Evolutionary conservation across 139 green algal species (phyloP).

Genomic region (Bryopsis sp.): DNA sequence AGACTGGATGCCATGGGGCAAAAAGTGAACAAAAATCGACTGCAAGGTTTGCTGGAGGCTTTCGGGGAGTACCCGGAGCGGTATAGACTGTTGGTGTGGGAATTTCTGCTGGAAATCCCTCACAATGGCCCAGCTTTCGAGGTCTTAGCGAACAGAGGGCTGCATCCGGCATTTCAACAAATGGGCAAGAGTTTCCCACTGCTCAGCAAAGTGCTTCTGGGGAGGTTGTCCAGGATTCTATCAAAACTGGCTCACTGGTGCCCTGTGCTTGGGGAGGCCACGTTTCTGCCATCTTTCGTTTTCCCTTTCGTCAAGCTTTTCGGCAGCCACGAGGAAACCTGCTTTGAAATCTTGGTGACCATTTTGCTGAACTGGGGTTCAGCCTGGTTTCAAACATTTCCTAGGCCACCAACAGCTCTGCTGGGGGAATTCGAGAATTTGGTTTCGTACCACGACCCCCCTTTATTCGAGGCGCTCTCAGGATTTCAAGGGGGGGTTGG

Average conservation of each 20-base stretch:
- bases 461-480: neutral
- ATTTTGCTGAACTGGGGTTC: neutral
- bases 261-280: neutral
- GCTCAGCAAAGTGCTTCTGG: neutral
- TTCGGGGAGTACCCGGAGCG: conserved; percentile 52
- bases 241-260: neutral
- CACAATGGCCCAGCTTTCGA: conserved; percentile 46
- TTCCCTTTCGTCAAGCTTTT: neutral
- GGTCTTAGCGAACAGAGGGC: conserved; percentile 32
- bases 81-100: conserved; percentile 53
- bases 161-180: conserved; percentile 30
- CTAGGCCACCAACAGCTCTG: neutral
- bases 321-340: neutral
- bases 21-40: conserved; percentile 29
- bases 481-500: neutral
- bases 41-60: conserved; percentile 42
- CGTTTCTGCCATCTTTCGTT: neutral
- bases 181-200: conserved; percentile 16
- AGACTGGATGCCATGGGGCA: neutral
- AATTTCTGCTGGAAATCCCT: conserved; percentile 51
- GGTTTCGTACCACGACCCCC: neutral
- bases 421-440: neutral
- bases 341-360: conserved; percentile 1
- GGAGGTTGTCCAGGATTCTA: neutral
- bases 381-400: neutral